These are phyloP conservation scores for Saitoella complicata DNA, from an alignment of 805 yeast species.

Conservation along the genomic window DNA sequence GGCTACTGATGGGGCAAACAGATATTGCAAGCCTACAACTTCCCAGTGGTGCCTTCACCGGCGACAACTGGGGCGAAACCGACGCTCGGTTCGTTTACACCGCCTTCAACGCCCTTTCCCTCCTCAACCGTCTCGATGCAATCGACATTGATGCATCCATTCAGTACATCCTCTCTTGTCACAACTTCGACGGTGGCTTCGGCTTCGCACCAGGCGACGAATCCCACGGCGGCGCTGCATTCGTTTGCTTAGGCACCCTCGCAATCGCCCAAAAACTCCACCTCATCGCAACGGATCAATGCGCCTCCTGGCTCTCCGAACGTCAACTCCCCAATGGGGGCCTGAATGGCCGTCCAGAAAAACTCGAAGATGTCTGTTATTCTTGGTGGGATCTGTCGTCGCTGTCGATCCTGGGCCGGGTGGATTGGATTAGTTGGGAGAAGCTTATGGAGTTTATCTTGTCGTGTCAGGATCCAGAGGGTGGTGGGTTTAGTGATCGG, in stretches of 20 bases:
- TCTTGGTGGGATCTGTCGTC: conserved; percentile 76
- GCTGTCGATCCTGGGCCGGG: conserved; percentile 29
- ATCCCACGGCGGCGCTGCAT: conserved; percentile 67
- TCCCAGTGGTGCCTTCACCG: conserved; percentile 39
- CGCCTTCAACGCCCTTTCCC: conserved; percentile 55
- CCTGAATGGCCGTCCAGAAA: conserved; percentile 90
- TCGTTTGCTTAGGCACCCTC: conserved; percentile 69
- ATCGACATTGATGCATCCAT: conserved; percentile 43
- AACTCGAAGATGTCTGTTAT: conserved; percentile 90
- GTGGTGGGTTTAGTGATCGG: conserved; percentile 86
- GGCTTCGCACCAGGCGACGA: conserved; percentile 92
- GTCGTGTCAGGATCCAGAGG: conserved; percentile 47
- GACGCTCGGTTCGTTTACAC: conserved; percentile 85
- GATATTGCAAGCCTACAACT: conserved; percentile 30
- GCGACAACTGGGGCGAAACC: conserved; percentile 82
- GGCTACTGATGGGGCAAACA: conserved; percentile 1
- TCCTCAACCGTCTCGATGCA: conserved; percentile 44
- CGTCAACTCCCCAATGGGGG: conserved; percentile 83
- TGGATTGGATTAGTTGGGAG: conserved; percentile 61
- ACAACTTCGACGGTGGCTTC: conserved; percentile 90
- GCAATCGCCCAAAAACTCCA: conserved; percentile 50
- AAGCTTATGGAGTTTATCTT: conserved; percentile 54
- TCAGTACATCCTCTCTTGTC: conserved; percentile 48
- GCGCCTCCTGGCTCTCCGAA: conserved; percentile 81
- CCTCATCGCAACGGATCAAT: conserved; percentile 24